Evolutionary conservation across 148 eudicot species (phyloP).

Genomic region (Euryodendron excelsum): DNA sequence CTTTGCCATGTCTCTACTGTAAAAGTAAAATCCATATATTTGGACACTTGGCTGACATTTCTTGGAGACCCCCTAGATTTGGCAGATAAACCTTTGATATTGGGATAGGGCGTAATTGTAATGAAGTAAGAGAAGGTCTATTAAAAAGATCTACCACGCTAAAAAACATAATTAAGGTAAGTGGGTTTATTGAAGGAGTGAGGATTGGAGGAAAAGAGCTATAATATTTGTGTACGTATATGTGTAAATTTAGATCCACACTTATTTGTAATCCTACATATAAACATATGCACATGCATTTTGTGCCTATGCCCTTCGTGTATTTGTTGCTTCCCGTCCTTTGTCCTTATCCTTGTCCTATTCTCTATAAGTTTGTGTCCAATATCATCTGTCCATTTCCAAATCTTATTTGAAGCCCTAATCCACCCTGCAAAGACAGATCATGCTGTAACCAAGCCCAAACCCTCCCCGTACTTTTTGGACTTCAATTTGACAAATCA

Average conservation of each 20-base stretch:
- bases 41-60: background rate
- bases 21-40: background rate
- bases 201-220: background rate
- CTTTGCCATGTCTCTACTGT: background rate
- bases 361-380: too few relatives aligned
- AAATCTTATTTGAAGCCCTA: too few relatives aligned
- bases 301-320: too few relatives aligned
- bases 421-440: too few relatives aligned
- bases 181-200: background rate
- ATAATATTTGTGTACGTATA: background rate
- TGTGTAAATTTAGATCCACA: background rate
- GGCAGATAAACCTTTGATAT: background rate
- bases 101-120: constrained; percentile 17
- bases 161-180: too few relatives aligned
- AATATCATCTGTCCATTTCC: too few relatives aligned
- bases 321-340: too few relatives aligned
- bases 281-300: too few relatives aligned
- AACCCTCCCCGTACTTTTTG: too few relatives aligned
- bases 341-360: too few relatives aligned
- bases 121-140: background rate
- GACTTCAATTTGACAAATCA: too few relatives aligned
- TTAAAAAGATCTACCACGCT: background rate
- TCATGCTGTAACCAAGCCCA: too few relatives aligned
- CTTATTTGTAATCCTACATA: background rate
- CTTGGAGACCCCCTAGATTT: background rate